A percentile compares a stretch with the other conserved stretches of the same genome.
These are phyloP conservation scores for Xylaria acuta DNA, from an alignment of 495 filamentous ascomycete species.

Conservation along the genomic window DNA sequence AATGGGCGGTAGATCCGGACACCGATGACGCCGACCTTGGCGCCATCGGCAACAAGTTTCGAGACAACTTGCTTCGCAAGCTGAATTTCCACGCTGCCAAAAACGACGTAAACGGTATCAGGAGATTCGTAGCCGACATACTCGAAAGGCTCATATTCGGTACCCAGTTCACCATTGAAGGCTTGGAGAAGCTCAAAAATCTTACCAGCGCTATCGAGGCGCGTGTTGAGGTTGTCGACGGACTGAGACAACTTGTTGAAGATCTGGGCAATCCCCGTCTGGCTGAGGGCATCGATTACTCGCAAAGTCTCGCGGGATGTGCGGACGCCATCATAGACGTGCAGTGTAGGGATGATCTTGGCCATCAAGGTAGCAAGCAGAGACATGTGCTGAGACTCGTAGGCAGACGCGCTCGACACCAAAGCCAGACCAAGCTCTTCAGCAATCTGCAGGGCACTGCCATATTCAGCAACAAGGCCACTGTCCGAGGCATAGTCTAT, in stretches of 20 bases:
- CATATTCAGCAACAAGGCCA: conserved; percentile 87
- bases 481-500: conserved; percentile 77
- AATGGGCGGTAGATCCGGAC: conserved; percentile 95
- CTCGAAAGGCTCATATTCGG: conserved; percentile 90
- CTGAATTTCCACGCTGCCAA: conserved; percentile 89
- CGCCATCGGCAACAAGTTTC: conserved; percentile 71
- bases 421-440: conserved; percentile 91
- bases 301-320: conserved; percentile 85
- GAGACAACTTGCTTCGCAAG: conserved; percentile 81
- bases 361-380: conserved; percentile 86
- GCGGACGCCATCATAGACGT: conserved; percentile 90
- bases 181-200: conserved; percentile 73
- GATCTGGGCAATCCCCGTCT: conserved; percentile 68
- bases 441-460: conserved; percentile 76
- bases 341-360: conserved; percentile 79
- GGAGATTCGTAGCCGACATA: conserved; percentile 85
- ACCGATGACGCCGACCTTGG: conserved; percentile 83
- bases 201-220: conserved; percentile 75
- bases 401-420: conserved; percentile 81
- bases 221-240: conserved; percentile 68
- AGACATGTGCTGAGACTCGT: conserved; percentile 95
- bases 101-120: conserved; percentile 83
- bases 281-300: conserved; percentile 83
- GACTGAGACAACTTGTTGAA: conserved; percentile 72
- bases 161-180: conserved; percentile 93